These are phyloP conservation scores for Fusarium torreyae DNA, from an alignment of 2,329 filamentous ascomycete genomes.

Conservation along the genomic window DNA sequence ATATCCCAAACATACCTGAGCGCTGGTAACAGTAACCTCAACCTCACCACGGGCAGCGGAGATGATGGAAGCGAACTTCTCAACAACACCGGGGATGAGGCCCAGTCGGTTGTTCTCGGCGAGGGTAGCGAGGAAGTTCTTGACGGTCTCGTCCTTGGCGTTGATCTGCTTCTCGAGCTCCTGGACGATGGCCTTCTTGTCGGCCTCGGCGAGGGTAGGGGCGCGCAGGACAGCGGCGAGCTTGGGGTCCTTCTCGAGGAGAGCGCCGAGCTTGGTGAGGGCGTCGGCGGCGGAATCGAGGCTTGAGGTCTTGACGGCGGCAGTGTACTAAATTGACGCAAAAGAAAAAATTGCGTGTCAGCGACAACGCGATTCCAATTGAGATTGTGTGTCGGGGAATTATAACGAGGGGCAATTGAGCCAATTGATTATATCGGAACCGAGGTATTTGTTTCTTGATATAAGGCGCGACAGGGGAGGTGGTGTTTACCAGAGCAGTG, in stretches of 20 bases:
- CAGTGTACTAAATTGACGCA: conserved; percentile 84
- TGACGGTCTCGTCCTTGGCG: conserved; percentile 83
- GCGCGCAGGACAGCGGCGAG: conserved; percentile 81
- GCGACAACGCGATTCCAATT: conserved; percentile 47
- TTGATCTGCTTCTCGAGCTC: conserved; percentile 91
- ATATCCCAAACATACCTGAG: conserved; percentile 74
- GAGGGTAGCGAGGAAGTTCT: conserved; percentile 92
- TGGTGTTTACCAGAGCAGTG: conserved; percentile 88
- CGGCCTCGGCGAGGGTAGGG: conserved; percentile 81
- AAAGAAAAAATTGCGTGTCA: conserved; percentile 49
- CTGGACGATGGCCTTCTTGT: conserved; percentile 88
- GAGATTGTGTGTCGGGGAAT: conserved; percentile 28
- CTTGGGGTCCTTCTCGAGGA: conserved; percentile 88
- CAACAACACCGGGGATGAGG: conserved; percentile 83
- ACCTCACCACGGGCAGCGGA: conserved; percentile 92
- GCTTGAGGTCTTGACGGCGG: conserved; percentile 86
- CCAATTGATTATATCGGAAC: conserved; percentile 43
- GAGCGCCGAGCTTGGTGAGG: conserved; percentile 77
- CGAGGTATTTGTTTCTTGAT: background rate
- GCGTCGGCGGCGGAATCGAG: conserved; percentile 90
- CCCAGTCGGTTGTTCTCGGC: conserved; percentile 97
- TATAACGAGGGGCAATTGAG: conserved; percentile 35
- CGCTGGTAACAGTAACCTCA: conserved; percentile 92
- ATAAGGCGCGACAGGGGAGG: conserved; percentile 1
- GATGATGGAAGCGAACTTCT: conserved; percentile 92